A percentile compares a stretch with the other conserved stretches of the same genome.
Evolutionary conservation across 345 rosid species (phyloP).

Genomic region (Eucalyptus pumila): DNA sequence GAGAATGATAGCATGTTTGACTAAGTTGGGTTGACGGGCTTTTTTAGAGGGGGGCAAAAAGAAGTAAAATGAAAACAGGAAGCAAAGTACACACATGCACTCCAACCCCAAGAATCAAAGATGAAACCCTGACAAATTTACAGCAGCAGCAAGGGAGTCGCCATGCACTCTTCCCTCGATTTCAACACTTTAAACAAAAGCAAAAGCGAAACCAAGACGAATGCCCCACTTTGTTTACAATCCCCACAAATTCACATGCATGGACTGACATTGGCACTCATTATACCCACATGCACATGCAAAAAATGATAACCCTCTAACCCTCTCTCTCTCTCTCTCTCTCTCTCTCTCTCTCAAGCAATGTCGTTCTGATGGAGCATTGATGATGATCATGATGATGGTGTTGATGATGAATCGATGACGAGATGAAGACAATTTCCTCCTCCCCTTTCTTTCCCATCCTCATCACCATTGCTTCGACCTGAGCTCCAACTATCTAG

Average conservation of each 20-base stretch:
- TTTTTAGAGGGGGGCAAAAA: neutral
- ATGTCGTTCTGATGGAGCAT: neutral
- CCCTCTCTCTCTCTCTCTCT: neutral
- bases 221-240: neutral
- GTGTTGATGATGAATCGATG: constrained; percentile 27
- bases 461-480: neutral
- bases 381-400: neutral
- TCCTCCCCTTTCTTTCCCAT: neutral
- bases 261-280: constrained; percentile 41
- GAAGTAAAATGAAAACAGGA: neutral
- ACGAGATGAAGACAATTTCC: constrained; percentile 17
- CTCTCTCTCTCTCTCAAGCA: neutral
- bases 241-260: constrained; percentile 25
- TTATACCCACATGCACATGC: constrained; percentile 43
- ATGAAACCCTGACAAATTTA: constrained; percentile 16
- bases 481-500: neutral
- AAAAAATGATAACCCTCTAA: neutral
- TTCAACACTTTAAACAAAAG: neutral
- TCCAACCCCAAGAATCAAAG: constrained; percentile 2
- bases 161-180: constrained; percentile 18
- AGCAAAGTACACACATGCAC: constrained; percentile 12
- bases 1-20: neutral
- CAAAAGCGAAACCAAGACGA: neutral
- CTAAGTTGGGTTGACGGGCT: neutral
- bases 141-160: neutral